These are phyloP conservation scores for Phialophora macrospora DNA, from an alignment of 2,329 filamentous ascomycete genomes.

Conservation along the genomic window DNA sequence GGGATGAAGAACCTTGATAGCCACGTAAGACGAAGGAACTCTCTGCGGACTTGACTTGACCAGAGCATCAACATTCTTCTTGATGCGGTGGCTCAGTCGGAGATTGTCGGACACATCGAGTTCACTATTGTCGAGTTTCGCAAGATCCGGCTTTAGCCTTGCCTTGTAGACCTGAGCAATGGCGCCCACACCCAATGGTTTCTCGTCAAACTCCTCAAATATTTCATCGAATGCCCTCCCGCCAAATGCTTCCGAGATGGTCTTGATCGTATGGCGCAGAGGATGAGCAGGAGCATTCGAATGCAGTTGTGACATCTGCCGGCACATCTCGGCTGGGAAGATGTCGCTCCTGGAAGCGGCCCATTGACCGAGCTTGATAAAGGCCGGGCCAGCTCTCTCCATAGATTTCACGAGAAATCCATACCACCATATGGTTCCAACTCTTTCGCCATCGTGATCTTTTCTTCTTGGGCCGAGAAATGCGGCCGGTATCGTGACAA, in stretches of 20 bases:
- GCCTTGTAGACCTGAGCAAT: constrained; percentile 98
- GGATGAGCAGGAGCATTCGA: constrained; percentile 94
- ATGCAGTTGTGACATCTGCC: constrained; percentile 90
- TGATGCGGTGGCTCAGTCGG: constrained; percentile 70
- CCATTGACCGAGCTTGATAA: constrained; percentile 99
- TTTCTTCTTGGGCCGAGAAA: constrained; percentile 73
- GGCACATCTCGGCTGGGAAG: constrained; percentile 90
- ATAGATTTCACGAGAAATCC: constrained; percentile 82
- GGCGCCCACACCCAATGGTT: constrained; percentile 87
- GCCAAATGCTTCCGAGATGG: constrained; percentile 79
- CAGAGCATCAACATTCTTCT: constrained; percentile 80
- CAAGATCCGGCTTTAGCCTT: constrained; percentile 80
- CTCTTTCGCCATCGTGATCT: constrained; percentile 73
- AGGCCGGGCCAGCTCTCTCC: constrained; percentile 91
- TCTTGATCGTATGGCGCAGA: constrained; percentile 75
- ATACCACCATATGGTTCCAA: constrained; percentile 94
- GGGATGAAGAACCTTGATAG: constrained; percentile 94
- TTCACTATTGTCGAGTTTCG: constrained; percentile 65
- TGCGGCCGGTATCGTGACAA: constrained; percentile 76
- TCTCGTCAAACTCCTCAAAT: constrained; percentile 92
- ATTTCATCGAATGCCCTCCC: constrained; percentile 83
- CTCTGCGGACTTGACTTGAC: constrained; percentile 84
- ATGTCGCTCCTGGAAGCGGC: constrained; percentile 95
- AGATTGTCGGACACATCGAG: constrained; percentile 54
- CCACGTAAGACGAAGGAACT: constrained; percentile 89